Evolutionary conservation across 495 filamentous ascomycete genomes (phyloP), one percentile per base, ranked within the genome.

Genomic region (Penicillium salamii): DNA sequence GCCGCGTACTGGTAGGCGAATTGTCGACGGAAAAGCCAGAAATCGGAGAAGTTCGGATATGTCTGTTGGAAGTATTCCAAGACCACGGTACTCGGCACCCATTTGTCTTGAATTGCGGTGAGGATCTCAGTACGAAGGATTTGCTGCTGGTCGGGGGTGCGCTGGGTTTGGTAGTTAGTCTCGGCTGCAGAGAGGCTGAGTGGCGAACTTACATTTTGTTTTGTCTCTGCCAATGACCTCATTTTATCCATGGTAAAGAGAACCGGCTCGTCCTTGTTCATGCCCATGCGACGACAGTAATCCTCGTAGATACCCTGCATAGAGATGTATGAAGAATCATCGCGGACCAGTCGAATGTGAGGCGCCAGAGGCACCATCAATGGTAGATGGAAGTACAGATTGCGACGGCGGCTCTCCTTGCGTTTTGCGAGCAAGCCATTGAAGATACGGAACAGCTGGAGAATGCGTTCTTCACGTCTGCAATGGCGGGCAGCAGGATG

Each of bases 381-480:
- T 2, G 95, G 95, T 29, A 99, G 80, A 49, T 93, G 90, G 76
- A 99, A 99, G 63, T 90, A 91, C 29, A 99, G 75, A 62, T 97
- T 96, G 26, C 95, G 85, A 9, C 91, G 84, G 38, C 95, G 82
- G 59, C 87, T 92, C 67, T 99, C 95, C 72, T 97, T 97, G 57
- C 90, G 86, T 68, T 91, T 92, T 13, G 83, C 78, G 35, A 99
- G 76, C 23, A 85, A 82, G 52, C 89, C 89, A 66, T 99, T 97
- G 74, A 99, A 91, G 52, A 96, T 95, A 17, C 95, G 82, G 83
- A 97, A 99, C n/a, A 99, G 76, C 65, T 99, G 95, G 35, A 96
- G 67, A 42, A 97, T 95, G 26, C 92, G 80, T 65, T 99, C 95
- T 61, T 99, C 95, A 13, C 95, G 84, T 48, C 95, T 81, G 54